Evolutionary conservation across 23 red algal species (phyloP), one percentile per base, ranked within the genome.

Genomic region (Gracilariopsis chorda): DNA sequence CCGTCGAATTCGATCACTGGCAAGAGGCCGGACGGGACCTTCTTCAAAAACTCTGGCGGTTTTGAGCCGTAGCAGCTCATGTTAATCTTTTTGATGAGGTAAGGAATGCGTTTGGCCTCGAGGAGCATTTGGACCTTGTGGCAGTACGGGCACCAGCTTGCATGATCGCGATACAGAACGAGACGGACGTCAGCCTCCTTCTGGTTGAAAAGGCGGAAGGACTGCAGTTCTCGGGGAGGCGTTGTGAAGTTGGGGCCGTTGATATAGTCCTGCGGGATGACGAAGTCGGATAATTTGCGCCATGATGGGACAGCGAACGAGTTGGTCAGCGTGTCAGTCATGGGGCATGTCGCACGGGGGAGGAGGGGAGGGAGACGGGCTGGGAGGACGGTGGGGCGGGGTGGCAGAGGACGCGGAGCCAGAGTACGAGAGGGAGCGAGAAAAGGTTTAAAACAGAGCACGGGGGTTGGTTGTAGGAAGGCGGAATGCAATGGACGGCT

Each of bases 61-160:
- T 98, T 98, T 60, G 77, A 55, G 4, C 91, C 95, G 73, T 98
- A 98, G 51, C 95, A 98, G 24, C 95, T 86, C 95, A 98, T 98
- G 77, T 93, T 93, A 20, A 94, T 85, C 86, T 92, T 93, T 21
- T 72, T 79, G 57, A 93, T 76, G 17, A 61, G 60, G 49, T 98
- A 94, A 9, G 95, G 90, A 17, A 98, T 86, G 17, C 87, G 29
- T 70, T 94, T 93, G 37, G 73, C 46, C 80, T 98, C 95, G 51
- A 98, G 56, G 11, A 90, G 87, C 78, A 98, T 35, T 72, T 94
- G 91, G 21, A 98, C 83, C 41, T 92, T 92, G 81, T 94, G 90
- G 53, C 95, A 98, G 73, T 98, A 98, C 24, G 95, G 90, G 51
- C 95, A 98, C 95, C 95, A 98, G 21, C 48, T 41, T 46, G 95